These are phyloP conservation scores for Wickerhamiella pararugosa DNA, from an alignment of 1,139 yeast genomes.

Conservation along the genomic window DNA sequence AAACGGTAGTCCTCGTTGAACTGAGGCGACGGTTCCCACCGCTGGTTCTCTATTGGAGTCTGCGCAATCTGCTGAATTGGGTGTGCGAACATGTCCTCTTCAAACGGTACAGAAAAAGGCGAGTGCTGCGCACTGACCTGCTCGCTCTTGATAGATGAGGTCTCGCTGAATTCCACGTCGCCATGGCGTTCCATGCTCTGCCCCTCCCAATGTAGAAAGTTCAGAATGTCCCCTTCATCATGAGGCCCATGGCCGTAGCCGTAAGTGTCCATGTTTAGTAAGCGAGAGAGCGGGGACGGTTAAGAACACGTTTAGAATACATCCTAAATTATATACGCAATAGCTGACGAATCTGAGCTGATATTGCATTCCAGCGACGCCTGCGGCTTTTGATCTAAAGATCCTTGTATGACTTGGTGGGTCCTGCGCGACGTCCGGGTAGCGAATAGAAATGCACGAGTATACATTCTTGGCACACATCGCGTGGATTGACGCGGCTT, in stretches of 20 bases:
- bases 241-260: too few species aligned
- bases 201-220: slow-evolving; percentile 6
- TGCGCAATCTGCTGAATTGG: not conserved
- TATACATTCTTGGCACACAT: too few species aligned
- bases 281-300: not conserved
- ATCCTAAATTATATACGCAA: too few species aligned
- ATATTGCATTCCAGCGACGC: too few species aligned
- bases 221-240: slow-evolving; percentile 2
- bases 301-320: too few species aligned
- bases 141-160: slow-evolving; percentile 2
- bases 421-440: too few species aligned
- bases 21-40: slow-evolving; percentile 6
- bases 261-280: too few species aligned
- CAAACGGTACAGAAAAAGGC: not conserved
- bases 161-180: slow-evolving; percentile 3
- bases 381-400: too few species aligned
- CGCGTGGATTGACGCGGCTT: too few species aligned
- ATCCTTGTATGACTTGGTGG: too few species aligned
- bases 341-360: too few species aligned
- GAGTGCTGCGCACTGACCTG: slow-evolving; percentile 3
- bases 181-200: not conserved
- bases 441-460: too few species aligned
- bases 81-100: not conserved
- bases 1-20: slow-evolving; percentile 6
- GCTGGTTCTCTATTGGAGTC: not conserved